A percentile compares a stretch with the other conserved stretches of the same genome.
These are phyloP conservation scores for Pyrenochaeta sp. DNA, from an alignment of 2,329 filamentous ascomycete species.

Conservation along the genomic window DNA sequence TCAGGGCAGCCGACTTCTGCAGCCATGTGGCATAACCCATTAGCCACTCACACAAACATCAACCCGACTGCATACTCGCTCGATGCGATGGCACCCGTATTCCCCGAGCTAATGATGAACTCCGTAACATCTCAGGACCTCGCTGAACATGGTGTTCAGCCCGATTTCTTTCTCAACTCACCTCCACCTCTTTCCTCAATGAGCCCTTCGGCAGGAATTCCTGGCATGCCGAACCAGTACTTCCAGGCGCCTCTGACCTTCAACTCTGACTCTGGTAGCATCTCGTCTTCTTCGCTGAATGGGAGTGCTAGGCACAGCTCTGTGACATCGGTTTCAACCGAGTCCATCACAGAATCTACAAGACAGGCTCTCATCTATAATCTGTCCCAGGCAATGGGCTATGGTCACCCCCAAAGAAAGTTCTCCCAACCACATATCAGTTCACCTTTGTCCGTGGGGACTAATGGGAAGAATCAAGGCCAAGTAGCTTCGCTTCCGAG, in stretches of 20 bases:
- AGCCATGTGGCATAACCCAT: slow-evolving; percentile 48
- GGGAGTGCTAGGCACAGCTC: slow-evolving; percentile 70
- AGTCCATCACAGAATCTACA: slow-evolving; percentile 72
- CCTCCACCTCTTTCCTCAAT: slow-evolving; percentile 78
- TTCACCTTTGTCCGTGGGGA: slow-evolving; percentile 56
- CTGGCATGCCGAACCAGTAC: slow-evolving; percentile 66
- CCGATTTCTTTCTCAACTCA: slow-evolving; percentile 79
- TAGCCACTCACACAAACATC: slow-evolving; percentile 74
- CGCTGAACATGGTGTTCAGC: slow-evolving; percentile 71
- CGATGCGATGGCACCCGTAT: slow-evolving; percentile 76
- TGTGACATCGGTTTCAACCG: slow-evolving; percentile 66
- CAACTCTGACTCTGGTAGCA: slow-evolving; percentile 69
- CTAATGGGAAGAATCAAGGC: slow-evolving; percentile 42
- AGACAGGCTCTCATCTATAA: slow-evolving; percentile 68
- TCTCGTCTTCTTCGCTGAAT: slow-evolving; percentile 72
- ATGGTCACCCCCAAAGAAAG: slow-evolving; percentile 61
- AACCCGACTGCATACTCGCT: slow-evolving; percentile 73
- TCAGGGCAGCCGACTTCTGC: slow-evolving; percentile 50
- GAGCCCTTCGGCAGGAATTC: slow-evolving; percentile 72
- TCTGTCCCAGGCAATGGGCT: slow-evolving; percentile 65
- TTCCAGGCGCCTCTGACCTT: slow-evolving; percentile 73
- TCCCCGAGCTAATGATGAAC: slow-evolving; percentile 72
- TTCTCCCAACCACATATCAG: slow-evolving; percentile 66
- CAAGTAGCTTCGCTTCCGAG: slow-evolving; percentile 72
- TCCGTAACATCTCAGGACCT: slow-evolving; percentile 81